Evolutionary conservation across 768 basidiomycete species (phyloP), one percentile per base, ranked within the genome.

Genomic region (Nidularia sp.): DNA sequence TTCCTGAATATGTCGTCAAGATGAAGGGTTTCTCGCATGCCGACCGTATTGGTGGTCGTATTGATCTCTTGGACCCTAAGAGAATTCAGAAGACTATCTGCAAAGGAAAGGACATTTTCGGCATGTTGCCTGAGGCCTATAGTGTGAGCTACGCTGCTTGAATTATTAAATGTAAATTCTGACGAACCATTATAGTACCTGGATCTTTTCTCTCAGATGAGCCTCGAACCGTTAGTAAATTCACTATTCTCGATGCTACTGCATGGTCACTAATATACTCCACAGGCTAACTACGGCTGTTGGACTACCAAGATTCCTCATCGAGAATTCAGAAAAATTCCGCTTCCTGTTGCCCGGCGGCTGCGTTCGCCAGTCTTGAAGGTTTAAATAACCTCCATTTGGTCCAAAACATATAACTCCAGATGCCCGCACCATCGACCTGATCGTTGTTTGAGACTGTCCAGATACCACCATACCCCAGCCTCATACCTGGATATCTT

Each of bases 41-140:
- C 6, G 83, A 85, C 57, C 79, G 83, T 35, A 76, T 84, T 32
- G 79, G 75, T 34, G 79, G 79, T 5, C 65, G 67, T 44, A 57
- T 70, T 58, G 57, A 73, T 44, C 68, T 82, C 4, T 69, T 85
- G 29, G 70, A 78, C 32, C 78, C 78, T 0, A 62, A 67, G 39
- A 64, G 78, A 41, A 83, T 85, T 34, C 84, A 85, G 60, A 64
- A 75, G 34, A 78, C 73, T 6, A 79, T 86, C 34, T 86, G 84
- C 59, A 66, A 63, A 18, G 83, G 83, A 3, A 78, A 76, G 55
- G 84, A 86, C 54, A 79, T 85, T 25, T 85, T 84, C 60, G 78
- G 73, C 9, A 84, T 85, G 83, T 64, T 85, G 6, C 84, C 84
- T 13, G 84, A 86, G 64, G 79, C 78, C 1, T 81, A 80, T 58